These are phyloP conservation scores for Oryza meyeriana DNA, from an alignment of 176 grass and related monocot genomes.

Conservation along the genomic window DNA sequence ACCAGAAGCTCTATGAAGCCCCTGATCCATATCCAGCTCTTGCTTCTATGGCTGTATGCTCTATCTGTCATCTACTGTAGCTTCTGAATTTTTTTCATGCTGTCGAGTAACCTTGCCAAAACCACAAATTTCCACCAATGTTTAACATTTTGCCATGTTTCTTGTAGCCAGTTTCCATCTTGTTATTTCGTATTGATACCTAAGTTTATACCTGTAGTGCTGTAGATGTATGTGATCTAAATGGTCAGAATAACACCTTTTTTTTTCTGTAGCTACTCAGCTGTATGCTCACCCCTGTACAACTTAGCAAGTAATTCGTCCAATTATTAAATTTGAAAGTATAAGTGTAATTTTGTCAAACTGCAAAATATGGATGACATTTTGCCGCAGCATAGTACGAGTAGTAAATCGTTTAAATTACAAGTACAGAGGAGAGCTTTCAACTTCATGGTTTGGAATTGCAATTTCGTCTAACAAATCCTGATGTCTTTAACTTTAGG, in stretches of 20 bases:
- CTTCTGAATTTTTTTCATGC: not conserved
- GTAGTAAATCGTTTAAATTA: not conserved
- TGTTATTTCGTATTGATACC: not conserved
- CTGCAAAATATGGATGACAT: slow-evolving; percentile 3
- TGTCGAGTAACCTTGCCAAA: not conserved
- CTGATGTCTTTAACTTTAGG: not conserved
- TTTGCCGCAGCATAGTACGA: not conserved
- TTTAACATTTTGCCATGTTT: not conserved
- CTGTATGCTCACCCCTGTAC: not conserved
- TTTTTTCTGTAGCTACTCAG: not conserved
- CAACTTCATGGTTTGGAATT: not conserved
- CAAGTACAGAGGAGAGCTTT: not conserved
- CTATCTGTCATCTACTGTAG: not conserved
- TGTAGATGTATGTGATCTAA: not conserved
- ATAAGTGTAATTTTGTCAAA: slow-evolving; percentile 3
- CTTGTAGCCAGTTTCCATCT: slow-evolving; percentile 23
- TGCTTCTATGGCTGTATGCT: slow-evolving; percentile 90
- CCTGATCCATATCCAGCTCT: slow-evolving; percentile 98
- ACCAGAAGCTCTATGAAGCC: slow-evolving; percentile 99
- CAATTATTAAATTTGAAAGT: slow-evolving; percentile 5
- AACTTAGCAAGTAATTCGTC: not conserved
- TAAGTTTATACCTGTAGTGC: not conserved
- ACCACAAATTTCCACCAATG: slow-evolving; percentile 11
- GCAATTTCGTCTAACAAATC: slow-evolving; percentile 14
- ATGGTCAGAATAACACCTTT: not conserved